phyloP scores from a whole-genome alignment of 2,329 filamentous ascomycete species.

The Aspergillus unguis region DNA sequence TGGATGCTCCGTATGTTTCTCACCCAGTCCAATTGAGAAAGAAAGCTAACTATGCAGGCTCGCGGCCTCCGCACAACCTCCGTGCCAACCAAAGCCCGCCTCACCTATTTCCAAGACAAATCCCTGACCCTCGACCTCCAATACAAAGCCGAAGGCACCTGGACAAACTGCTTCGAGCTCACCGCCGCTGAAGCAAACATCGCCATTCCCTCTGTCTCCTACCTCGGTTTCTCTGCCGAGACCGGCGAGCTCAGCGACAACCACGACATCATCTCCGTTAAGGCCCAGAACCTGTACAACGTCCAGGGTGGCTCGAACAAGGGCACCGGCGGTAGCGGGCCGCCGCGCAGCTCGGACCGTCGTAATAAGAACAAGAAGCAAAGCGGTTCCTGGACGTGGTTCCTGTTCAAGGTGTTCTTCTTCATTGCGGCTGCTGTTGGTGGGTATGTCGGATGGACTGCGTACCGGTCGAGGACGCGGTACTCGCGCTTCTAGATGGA shows the following conservation, averaged over 20 bases:
- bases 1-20: slow-evolving; percentile 70
- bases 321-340: slow-evolving; percentile 19
- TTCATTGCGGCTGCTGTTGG: slow-evolving; percentile 68
- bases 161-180: slow-evolving; percentile 82
- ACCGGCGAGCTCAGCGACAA: slow-evolving; percentile 96
- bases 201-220: slow-evolving; percentile 71
- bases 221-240: slow-evolving; percentile 66
- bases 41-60: slow-evolving; percentile 49
- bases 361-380: slow-evolving; percentile 22
- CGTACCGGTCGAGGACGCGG: slow-evolving; percentile 66
- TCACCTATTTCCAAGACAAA: slow-evolving; percentile 98
- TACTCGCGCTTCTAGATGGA: slow-evolving; percentile 34
- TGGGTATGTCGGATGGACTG: slow-evolving; percentile 80
- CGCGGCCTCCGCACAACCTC: slow-evolving; percentile 79
- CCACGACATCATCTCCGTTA: slow-evolving; percentile 89
- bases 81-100: slow-evolving; percentile 75
- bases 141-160: slow-evolving; percentile 87
- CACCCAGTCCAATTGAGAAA: not conserved
- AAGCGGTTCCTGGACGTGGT: slow-evolving; percentile 61
- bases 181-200: slow-evolving; percentile 59
- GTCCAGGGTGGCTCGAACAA: slow-evolving; percentile 15
- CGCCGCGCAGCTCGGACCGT: slow-evolving; percentile 17
- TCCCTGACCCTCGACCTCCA: slow-evolving; percentile 84
- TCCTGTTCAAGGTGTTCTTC: slow-evolving; percentile 77
- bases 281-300: slow-evolving; percentile 84